Evolutionary conservation across 371 early-diverging fungal genomes (phyloP).

Genomic region (Mortierella sp.): DNA sequence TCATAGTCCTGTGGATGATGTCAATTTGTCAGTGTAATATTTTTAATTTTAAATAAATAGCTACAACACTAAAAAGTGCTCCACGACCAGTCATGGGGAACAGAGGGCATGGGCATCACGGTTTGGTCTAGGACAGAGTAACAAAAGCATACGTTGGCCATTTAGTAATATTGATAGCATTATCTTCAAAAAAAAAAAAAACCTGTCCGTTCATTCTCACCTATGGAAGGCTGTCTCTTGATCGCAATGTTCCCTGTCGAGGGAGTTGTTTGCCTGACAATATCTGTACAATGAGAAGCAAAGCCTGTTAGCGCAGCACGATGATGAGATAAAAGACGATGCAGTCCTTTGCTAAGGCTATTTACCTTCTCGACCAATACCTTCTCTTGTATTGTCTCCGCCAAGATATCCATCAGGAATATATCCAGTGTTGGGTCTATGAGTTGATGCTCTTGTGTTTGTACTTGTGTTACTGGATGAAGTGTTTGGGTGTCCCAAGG

Average conservation of each 20-base stretch:
- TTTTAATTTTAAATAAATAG: background rate
- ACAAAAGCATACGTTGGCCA: background rate
- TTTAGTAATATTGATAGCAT: background rate
- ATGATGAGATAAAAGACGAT: too few species aligned
- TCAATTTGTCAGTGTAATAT: background rate
- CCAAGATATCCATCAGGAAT: slow-evolving; percentile 44
- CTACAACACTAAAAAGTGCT: slow-evolving; percentile 36
- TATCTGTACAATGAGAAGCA: slow-evolving; percentile 6
- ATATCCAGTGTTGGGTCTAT: slow-evolving; percentile 26
- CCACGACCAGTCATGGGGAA: slow-evolving; percentile 57
- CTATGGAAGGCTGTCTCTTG: slow-evolving; percentile 35
- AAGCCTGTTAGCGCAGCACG: background rate
- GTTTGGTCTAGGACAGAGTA: slow-evolving; percentile 23
- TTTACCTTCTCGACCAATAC: slow-evolving; percentile 46
- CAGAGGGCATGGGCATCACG: slow-evolving; percentile 50
- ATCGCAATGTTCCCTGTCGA: slow-evolving; percentile 44
- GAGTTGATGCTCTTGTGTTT: slow-evolving; percentile 4
- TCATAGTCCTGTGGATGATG: background rate
- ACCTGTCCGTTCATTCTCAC: slow-evolving; percentile 4
- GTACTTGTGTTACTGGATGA: background rate
- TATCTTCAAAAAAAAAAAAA: background rate
- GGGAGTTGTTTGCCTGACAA: slow-evolving; percentile 13
- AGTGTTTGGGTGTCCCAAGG: background rate
- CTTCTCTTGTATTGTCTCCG: slow-evolving; percentile 12
- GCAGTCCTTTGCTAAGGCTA: background rate